Evolutionary conservation across 345 rosid species (phyloP).

Genomic region (Citrus trifoliata): DNA sequence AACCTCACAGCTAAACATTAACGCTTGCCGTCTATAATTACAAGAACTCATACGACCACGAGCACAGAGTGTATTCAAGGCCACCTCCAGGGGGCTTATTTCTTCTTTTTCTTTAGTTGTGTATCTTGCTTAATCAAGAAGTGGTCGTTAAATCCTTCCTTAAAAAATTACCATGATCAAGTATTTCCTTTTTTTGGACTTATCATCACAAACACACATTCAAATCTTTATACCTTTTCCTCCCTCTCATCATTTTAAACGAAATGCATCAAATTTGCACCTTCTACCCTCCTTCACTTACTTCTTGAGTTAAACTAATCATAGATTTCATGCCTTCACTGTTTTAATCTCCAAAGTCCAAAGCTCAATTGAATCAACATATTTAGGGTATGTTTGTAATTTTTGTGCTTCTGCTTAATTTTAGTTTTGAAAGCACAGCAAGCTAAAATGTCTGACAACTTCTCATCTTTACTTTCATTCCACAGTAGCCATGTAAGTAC

Average conservation of each 20-base stretch:
- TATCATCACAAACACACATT: background rate
- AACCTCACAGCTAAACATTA: too few relatives aligned
- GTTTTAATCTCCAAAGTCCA: background rate
- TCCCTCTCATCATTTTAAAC: background rate
- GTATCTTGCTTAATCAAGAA: background rate
- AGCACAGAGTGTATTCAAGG: too few relatives aligned
- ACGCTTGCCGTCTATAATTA: too few relatives aligned
- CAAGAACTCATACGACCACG: too few relatives aligned
- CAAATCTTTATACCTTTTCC: background rate
- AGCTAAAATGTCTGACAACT: too few relatives aligned
- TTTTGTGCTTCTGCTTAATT: too few relatives aligned
- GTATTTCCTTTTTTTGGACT: background rate
- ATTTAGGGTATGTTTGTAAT: background rate
- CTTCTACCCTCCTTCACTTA: background rate
- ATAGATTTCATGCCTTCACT: background rate
- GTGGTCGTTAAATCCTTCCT: background rate
- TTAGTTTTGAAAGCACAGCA: too few relatives aligned
- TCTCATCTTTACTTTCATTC: too few relatives aligned
- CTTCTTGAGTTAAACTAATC: background rate
- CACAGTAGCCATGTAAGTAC: too few relatives aligned
- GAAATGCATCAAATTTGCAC: background rate
- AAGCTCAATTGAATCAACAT: background rate
- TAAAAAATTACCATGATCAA: background rate
- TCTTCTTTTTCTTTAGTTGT: background rate
- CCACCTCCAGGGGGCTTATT: too few relatives aligned